Evolutionary conservation across 352 stramenopile species (phyloP).

Genomic region (Globisporangium uncinulatum): DNA sequence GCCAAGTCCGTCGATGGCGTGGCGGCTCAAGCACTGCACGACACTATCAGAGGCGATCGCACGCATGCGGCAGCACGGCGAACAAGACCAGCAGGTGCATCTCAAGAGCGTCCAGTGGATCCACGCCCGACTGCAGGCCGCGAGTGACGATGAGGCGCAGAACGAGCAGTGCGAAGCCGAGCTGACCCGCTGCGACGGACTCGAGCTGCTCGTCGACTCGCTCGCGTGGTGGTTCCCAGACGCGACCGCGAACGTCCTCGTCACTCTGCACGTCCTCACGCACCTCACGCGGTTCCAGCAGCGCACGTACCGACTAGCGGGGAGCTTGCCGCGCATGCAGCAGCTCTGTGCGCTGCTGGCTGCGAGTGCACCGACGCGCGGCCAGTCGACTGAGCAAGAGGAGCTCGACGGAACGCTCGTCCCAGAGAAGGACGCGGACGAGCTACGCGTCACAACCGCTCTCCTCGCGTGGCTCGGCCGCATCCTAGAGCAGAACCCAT

Average conservation of each 20-base stretch:
- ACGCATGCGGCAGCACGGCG: constrained; percentile 22
- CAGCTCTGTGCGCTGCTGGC: constrained; percentile 21
- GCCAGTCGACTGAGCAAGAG: constrained; percentile 8
- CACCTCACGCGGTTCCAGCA: constrained; percentile 21
- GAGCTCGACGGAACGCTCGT: constrained; percentile 1
- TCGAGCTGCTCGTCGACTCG: constrained; percentile 23
- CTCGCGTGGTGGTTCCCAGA: constrained; percentile 23
- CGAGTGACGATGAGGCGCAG: constrained; percentile 16
- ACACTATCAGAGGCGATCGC: constrained; percentile 42
- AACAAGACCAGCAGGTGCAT: constrained; percentile 19
- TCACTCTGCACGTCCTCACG: constrained; percentile 25
- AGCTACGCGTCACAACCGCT: constrained; percentile 12
- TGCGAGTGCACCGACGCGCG: constrained; percentile 10
- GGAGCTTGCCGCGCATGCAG: constrained; percentile 17
- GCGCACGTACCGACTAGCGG: constrained; percentile 22
- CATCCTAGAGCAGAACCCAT: constrained; percentile 24
- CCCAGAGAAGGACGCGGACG: constrained; percentile 8
- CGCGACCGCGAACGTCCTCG: constrained; percentile 14
- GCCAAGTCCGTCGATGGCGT: constrained; percentile 43
- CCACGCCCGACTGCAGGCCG: constrained; percentile 29
- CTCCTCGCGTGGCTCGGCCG: constrained; percentile 15
- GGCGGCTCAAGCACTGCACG: constrained; percentile 43
- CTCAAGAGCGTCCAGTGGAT: constrained; percentile 52
- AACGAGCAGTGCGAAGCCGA: constrained; percentile 26
- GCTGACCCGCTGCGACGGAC: constrained; percentile 18